Percentiles rank a stretch among this genome's conserved stretches.
Conservation (phyloP, 2,329 filamentous ascomycete genomes). For the Aspergillus intermedius region DNA sequence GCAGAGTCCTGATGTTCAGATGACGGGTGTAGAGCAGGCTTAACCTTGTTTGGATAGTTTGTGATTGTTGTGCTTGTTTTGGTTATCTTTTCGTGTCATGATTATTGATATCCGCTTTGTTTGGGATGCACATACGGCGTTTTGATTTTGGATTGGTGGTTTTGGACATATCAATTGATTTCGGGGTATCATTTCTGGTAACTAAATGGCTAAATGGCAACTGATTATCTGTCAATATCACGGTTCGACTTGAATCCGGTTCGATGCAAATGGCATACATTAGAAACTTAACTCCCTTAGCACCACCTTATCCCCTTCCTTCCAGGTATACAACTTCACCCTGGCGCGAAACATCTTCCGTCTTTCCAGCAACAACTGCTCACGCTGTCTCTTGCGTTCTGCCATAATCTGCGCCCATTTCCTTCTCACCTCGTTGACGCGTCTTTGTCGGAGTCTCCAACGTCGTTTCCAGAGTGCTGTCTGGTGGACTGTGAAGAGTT, state of each 20-base stretch:
- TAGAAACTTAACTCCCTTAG: slow-evolving; percentile 4
- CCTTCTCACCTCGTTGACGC: slow-evolving; percentile 3
- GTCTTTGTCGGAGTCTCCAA: slow-evolving; percentile 3
- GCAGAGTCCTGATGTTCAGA: slow-evolving; percentile 25
- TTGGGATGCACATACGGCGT: slow-evolving; percentile 1
- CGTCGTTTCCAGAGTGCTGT: slow-evolving; percentile 7
- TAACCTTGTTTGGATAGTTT: slow-evolving; percentile 8
- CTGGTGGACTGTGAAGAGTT: slow-evolving; percentile 2
- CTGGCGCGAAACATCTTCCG: not conserved
- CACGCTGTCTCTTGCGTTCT: slow-evolving; percentile 6
- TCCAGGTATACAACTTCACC: slow-evolving; percentile 5
- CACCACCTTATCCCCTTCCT: slow-evolving; percentile 2
- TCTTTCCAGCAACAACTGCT: not conserved
- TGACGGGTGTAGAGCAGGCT: slow-evolving; percentile 28
- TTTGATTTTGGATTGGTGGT: not conserved
- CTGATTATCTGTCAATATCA: no score
- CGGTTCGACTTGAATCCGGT: slow-evolving; percentile 12
- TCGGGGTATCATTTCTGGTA: not conserved
- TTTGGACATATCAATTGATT: not conserved
- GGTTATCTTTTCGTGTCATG: not conserved
- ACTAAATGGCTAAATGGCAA: no score
- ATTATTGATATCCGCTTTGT: slow-evolving; percentile 21
- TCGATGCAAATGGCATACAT: not conserved
- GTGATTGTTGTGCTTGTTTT: not conserved
- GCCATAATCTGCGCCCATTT: slow-evolving; percentile 10